These are phyloP conservation scores for Inga oerstediana DNA, from an alignment of 306 rosid genomes.

Conservation along the genomic window DNA sequence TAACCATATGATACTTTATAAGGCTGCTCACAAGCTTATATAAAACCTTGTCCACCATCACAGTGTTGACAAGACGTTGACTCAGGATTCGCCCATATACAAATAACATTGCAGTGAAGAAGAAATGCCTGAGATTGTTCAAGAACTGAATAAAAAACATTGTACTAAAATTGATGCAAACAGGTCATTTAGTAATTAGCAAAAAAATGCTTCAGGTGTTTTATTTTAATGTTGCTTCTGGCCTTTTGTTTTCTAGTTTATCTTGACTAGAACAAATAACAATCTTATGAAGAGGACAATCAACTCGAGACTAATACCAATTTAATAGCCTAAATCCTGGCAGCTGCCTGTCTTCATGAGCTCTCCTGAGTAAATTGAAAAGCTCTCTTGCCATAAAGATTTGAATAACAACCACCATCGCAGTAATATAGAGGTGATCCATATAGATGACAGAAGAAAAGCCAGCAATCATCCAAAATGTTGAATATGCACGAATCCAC, in stretches of 20 bases:
- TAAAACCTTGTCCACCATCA: slow-evolving; percentile 73
- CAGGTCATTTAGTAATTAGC: slow-evolving; percentile 8
- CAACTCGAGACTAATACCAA: slow-evolving; percentile 56
- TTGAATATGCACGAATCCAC: slow-evolving; percentile 84
- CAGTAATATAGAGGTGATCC: slow-evolving; percentile 94
- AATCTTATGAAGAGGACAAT: slow-evolving; percentile 3
- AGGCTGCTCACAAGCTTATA: slow-evolving; percentile 80
- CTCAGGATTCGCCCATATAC: slow-evolving; percentile 97
- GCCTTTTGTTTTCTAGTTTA: neutral
- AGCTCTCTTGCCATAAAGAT: slow-evolving; percentile 95
- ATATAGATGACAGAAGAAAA: slow-evolving; percentile 71
- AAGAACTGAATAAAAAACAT: slow-evolving; percentile 24
- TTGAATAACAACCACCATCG: slow-evolving; percentile 94
- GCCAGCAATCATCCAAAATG: slow-evolving; percentile 98
- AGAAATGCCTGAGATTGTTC: slow-evolving; percentile 79
- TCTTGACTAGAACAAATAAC: slow-evolving; percentile 32
- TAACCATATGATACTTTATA: slow-evolving; percentile 89
- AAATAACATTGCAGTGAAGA: slow-evolving; percentile 97
- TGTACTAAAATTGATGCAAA: slow-evolving; percentile 16
- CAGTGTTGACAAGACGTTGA: slow-evolving; percentile 86
- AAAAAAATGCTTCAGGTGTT: neutral
- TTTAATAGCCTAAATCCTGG: slow-evolving; percentile 97
- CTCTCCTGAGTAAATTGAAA: slow-evolving; percentile 85
- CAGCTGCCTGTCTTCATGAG: slow-evolving; percentile 85
- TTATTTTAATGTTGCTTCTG: neutral